These are phyloP conservation scores for Lactarius vividus DNA, from an alignment of 768 basidiomycete genomes.

Conservation along the genomic window DNA sequence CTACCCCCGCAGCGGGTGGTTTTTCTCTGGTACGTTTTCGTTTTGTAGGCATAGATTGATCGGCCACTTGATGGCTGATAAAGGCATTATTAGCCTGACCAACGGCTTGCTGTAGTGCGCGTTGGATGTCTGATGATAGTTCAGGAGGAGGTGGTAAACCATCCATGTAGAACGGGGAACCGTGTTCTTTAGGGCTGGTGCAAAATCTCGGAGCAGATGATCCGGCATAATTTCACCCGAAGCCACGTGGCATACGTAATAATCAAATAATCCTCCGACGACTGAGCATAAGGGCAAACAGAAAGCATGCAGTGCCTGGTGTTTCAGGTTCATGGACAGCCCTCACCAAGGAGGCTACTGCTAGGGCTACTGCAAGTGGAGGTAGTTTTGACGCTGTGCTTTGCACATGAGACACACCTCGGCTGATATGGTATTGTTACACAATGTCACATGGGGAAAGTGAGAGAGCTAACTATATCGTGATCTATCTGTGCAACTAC, in stretches of 20 bases:
- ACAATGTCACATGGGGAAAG: no score
- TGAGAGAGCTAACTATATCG: no score
- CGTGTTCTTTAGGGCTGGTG: conserved; percentile 17
- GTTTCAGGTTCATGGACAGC: no score
- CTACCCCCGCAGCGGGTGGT: conserved; percentile 12
- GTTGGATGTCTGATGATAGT: conserved; percentile 46
- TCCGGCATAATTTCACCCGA: not conserved
- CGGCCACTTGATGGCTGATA: conserved; percentile 30
- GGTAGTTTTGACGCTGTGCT: no score
- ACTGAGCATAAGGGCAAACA: no score
- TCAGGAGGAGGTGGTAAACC: conserved; percentile 15
- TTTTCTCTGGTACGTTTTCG: conserved; percentile 37
- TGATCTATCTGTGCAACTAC: no score
- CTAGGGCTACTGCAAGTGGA: no score
- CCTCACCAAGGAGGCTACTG: no score
- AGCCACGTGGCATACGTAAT: conserved; percentile 7
- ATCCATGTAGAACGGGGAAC: conserved; percentile 11
- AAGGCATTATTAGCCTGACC: conserved; percentile 46
- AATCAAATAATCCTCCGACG: no score
- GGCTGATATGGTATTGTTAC: no score
- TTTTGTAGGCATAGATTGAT: conserved; percentile 31
- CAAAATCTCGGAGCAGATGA: conserved; percentile 7
- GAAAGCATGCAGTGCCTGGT: no score
- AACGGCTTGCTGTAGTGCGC: conserved; percentile 49
- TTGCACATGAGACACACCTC: no score